phyloP scores from a whole-genome alignment of 2,329 filamentous ascomycete species.

The Cladosporium colombiae region DNA sequence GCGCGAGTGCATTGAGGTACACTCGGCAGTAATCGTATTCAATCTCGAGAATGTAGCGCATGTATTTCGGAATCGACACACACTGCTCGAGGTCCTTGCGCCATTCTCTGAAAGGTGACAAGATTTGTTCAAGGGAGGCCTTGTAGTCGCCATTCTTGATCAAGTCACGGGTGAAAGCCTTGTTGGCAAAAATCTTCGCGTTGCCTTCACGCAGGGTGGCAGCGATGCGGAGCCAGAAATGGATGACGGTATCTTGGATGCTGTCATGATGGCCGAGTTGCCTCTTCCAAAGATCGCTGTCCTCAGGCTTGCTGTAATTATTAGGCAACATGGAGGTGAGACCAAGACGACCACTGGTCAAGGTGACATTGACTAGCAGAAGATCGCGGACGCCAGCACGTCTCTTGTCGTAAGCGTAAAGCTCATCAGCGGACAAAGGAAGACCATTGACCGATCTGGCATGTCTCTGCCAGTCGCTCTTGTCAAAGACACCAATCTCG shows the following conservation, averaged over 20 bases:
- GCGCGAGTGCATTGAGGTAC: constrained; percentile 88
- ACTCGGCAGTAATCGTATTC: constrained; percentile 95
- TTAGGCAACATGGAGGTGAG: constrained; percentile 89
- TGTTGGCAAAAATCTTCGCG: constrained; percentile 81
- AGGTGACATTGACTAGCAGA: constrained; percentile 86
- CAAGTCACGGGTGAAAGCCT: constrained; percentile 83
- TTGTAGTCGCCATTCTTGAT: constrained; percentile 86
- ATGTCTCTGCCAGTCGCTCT: constrained; percentile 61
- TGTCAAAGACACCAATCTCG: constrained; percentile 93
- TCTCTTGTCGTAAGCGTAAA: constrained; percentile 74
- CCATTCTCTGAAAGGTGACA: constrained; percentile 77
- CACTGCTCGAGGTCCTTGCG: constrained; percentile 76
- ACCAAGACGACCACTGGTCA: constrained; percentile 88
- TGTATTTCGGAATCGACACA: constrained; percentile 54
- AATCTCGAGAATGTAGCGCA: constrained; percentile 79
- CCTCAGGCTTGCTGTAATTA: constrained; percentile 40
- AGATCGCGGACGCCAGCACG: constrained; percentile 81
- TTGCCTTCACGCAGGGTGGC: constrained; percentile 91
- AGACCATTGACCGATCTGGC: constrained; percentile 53
- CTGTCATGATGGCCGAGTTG: constrained; percentile 33
- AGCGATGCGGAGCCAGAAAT: constrained; percentile 93
- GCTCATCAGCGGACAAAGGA: constrained; percentile 53
- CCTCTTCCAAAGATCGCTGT: constrained; percentile 36
- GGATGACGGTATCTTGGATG: constrained; percentile 60
- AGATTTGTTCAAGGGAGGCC: constrained; percentile 75